Evolutionary conservation across 768 basidiomycete species (phyloP).

Genomic region (Holtermanniella nyarrowii): DNA sequence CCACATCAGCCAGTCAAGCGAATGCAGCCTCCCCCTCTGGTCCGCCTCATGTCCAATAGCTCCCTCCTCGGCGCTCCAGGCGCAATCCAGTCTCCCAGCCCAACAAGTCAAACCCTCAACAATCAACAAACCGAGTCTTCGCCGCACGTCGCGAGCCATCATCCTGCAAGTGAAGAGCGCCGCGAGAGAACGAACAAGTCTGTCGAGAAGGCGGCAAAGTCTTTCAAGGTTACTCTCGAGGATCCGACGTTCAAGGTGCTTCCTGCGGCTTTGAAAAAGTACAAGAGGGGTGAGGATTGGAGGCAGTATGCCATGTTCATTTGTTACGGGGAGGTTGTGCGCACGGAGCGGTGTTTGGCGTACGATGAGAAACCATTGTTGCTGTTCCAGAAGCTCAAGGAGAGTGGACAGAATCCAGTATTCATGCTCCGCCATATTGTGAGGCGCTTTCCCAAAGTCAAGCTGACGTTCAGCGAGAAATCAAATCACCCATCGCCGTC

Average conservation of each 20-base stretch:
- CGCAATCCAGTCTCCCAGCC: not conserved
- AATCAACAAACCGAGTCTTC: conserved; percentile 1
- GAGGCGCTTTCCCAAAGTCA: conserved; percentile 6
- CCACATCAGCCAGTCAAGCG: not conserved
- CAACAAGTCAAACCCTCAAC: conserved; percentile 1
- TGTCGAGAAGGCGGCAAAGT: conserved; percentile 40
- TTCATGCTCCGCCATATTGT: conserved; percentile 61
- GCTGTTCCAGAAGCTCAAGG: conserved; percentile 94
- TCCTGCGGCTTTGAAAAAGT: conserved; percentile 95
- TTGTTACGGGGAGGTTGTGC: conserved; percentile 67
- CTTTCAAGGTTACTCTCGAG: conserved; percentile 93
- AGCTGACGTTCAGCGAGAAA: conserved; percentile 48
- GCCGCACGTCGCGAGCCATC: conserved; percentile 1
- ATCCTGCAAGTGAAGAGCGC: not conserved
- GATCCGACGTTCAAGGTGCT: conserved; percentile 98
- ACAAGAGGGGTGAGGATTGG: conserved; percentile 98
- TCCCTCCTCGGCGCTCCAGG: conserved; percentile 3
- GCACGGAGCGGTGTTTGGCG: conserved; percentile 80
- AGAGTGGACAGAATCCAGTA: conserved; percentile 92
- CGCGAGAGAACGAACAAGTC: not conserved
- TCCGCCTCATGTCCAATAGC: conserved; percentile 11
- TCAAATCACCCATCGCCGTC: conserved; percentile 90
- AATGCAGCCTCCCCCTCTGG: conserved; percentile 16
- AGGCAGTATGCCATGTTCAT: conserved; percentile 99
- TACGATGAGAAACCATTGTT: conserved; percentile 97